A percentile compares a stretch with the other conserved stretches of the same genome.
phyloP scores from a whole-genome alignment of 805 yeast genomes.

The Wickerhamomyces kurtzmanii region DNA sequence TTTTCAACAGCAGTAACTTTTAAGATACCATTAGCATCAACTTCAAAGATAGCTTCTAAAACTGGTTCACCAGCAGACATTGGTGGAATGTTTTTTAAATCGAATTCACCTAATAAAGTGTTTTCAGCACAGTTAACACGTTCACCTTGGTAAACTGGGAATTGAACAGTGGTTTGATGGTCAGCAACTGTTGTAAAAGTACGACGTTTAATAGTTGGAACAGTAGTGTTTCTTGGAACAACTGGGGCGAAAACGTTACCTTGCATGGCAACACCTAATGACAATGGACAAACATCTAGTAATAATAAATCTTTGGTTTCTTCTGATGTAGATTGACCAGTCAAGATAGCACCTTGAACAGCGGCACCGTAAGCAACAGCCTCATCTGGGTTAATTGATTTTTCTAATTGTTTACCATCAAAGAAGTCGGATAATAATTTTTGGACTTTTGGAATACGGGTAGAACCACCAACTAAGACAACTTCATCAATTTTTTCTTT shows the following conservation, averaged over 20 bases:
- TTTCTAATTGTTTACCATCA: constrained; percentile 94
- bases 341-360: constrained; percentile 97
- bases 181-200: constrained; percentile 98
- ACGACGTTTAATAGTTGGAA: constrained; percentile 98
- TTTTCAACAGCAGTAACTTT: constrained; percentile 98
- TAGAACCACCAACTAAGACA: constrained; percentile 96
- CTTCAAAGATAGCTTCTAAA: constrained; percentile 97
- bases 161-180: constrained; percentile 97
- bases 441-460: constrained; percentile 98
- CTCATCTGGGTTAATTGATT: constrained; percentile 97
- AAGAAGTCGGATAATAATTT: constrained; percentile 89
- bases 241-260: constrained; percentile 99
- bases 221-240: constrained; percentile 98
- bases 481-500: constrained; percentile 87
- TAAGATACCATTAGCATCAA: constrained; percentile 99
- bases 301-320: constrained; percentile 93
- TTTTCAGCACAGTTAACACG: constrained; percentile 97
- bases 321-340: constrained; percentile 83
- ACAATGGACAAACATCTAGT: constrained; percentile 96
- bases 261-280: constrained; percentile 99
- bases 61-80: constrained; percentile 99
- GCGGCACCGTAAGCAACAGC: constrained; percentile 99
- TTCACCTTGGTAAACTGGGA: constrained; percentile 99
- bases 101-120: constrained; percentile 97
- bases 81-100: constrained; percentile 96